phyloP scores from a whole-genome alignment of 371 early-diverging fungal species.

The Lichtheimia ornata region DNA sequence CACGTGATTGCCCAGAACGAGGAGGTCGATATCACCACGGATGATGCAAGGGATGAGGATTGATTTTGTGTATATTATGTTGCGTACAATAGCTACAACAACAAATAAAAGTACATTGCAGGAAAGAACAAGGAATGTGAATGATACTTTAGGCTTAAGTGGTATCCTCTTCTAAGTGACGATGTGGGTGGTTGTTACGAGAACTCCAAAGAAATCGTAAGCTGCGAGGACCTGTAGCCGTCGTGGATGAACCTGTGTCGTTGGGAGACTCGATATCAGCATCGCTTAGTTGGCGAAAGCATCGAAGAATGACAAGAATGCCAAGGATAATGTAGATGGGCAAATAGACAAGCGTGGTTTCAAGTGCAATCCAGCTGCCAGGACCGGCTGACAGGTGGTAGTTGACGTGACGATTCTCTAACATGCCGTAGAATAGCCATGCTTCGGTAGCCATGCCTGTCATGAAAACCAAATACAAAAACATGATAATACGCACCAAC shows the following conservation, averaged over 20 bases:
- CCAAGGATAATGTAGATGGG: conserved; percentile 8
- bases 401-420: conserved; percentile 1
- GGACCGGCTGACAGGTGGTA: not conserved
- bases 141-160: too few relatives aligned
- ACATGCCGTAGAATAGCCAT: conserved; percentile 27
- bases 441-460: conserved; percentile 21
- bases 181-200: too few relatives aligned
- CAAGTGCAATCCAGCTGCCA: conserved; percentile 13
- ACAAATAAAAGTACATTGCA: too few relatives aligned
- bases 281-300: conserved; percentile 6
- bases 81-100: too few relatives aligned
- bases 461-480: conserved; percentile 23
- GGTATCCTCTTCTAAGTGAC: too few relatives aligned
- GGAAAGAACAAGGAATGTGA: too few relatives aligned
- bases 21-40: too few relatives aligned
- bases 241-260: not conserved
- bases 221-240: not conserved
- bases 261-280: not conserved
- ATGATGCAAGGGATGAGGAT: too few relatives aligned
- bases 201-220: conserved; percentile 7
- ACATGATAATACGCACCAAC: conserved; percentile 22
- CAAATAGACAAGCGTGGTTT: conserved; percentile 14
- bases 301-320: conserved; percentile 4
- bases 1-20: conserved; percentile 13
- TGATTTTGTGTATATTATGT: too few relatives aligned